These are phyloP conservation scores for Pestalotiopsis sp. DNA, from an alignment of 2,329 filamentous ascomycete genomes.

Conservation along the genomic window DNA sequence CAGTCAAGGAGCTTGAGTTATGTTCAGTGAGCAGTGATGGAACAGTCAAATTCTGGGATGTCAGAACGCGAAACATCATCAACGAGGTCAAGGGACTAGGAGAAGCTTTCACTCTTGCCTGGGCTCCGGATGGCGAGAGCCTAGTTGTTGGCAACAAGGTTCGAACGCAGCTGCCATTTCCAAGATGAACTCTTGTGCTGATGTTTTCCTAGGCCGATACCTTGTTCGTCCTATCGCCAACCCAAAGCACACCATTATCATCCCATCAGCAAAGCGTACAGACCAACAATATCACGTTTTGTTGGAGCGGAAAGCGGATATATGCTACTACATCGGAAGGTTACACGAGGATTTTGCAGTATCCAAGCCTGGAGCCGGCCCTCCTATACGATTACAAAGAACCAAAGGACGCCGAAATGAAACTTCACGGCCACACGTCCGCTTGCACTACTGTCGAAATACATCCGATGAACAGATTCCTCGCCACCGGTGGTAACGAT, in stretches of 20 bases:
- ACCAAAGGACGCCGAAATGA: constrained; percentile 53
- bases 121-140: constrained; percentile 72
- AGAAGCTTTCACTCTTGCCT: constrained; percentile 71
- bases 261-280: constrained; percentile 64
- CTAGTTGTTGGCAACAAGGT: constrained; percentile 77
- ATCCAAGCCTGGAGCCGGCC: constrained; percentile 63
- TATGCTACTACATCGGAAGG: constrained; percentile 75
- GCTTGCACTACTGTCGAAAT: constrained; percentile 70
- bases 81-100: constrained; percentile 71
- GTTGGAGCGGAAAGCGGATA: constrained; percentile 71
- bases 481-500: constrained; percentile 77
- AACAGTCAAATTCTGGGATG: constrained; percentile 79
- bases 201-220: constrained; percentile 56
- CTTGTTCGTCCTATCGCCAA: constrained; percentile 65
- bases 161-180: constrained; percentile 22
- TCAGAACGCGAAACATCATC: constrained; percentile 70
- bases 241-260: constrained; percentile 56
- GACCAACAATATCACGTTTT: constrained; percentile 76
- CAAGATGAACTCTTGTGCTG: background rate
- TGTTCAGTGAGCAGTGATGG: constrained; percentile 77
- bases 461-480: constrained; percentile 70
- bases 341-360: constrained; percentile 70
- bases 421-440: constrained; percentile 73
- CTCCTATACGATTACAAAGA: constrained; percentile 51
- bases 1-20: constrained; percentile 75